These are phyloP conservation scores for Candida sp. DNA, from an alignment of 1,139 yeast genomes.

Conservation along the genomic window DNA sequence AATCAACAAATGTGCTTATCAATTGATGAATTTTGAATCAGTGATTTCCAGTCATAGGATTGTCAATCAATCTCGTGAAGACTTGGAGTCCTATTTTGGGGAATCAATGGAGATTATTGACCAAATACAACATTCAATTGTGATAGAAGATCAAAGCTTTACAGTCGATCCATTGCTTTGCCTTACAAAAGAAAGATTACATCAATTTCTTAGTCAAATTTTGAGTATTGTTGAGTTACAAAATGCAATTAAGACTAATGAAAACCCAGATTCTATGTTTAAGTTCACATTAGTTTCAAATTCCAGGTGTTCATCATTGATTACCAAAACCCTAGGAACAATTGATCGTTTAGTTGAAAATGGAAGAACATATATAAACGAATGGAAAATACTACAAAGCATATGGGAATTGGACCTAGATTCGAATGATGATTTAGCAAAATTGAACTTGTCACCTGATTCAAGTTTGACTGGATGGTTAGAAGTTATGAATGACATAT, in stretches of 20 bases:
- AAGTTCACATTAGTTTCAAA: neutral
- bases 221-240: conserved; percentile 13
- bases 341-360: conserved; percentile 18
- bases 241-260: conserved; percentile 3
- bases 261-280: neutral
- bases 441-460: conserved; percentile 14
- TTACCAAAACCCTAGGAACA: conserved; percentile 6
- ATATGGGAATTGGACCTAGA: conserved; percentile 50
- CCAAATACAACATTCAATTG: conserved; percentile 28
- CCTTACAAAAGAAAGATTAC: conserved; percentile 15
- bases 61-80: conserved; percentile 6
- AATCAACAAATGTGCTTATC: conserved; percentile 23
- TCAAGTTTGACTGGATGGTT: conserved; percentile 45
- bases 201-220: conserved; percentile 9
- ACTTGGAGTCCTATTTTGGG: conserved; percentile 5
- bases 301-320: neutral
- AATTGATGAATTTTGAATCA: conserved; percentile 10
- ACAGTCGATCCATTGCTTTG: conserved; percentile 28
- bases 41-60: conserved; percentile 1
- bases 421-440: conserved; percentile 15
- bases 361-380: conserved; percentile 31
- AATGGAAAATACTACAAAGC: conserved; percentile 57
- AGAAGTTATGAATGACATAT: conserved; percentile 39
- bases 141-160: conserved; percentile 42
- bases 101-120: neutral